These are phyloP conservation scores for Populus ilicifolia DNA, from an alignment of 345 rosid genomes.

Conservation along the genomic window DNA sequence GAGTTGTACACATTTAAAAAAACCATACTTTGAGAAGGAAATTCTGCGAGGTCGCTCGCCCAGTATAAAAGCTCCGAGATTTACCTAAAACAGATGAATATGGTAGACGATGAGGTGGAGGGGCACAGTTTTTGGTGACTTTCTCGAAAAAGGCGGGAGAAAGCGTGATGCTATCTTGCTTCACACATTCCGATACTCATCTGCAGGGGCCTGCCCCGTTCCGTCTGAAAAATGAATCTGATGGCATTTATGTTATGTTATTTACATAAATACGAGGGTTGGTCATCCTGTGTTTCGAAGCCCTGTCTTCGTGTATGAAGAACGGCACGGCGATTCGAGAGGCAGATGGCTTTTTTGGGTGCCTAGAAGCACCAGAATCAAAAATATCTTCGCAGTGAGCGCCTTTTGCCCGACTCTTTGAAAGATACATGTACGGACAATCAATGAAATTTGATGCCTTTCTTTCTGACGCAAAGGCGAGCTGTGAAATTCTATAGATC, in stretches of 20 bases:
- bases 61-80: background rate
- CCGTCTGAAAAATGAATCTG: background rate
- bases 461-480: background rate
- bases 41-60: background rate
- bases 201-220: background rate
- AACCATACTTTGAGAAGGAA: background rate
- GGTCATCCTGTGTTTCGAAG: background rate
- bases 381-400: background rate
- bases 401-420: no score
- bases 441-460: background rate
- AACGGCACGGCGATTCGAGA: no score
- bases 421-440: background rate
- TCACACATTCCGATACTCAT: background rate
- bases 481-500: background rate
- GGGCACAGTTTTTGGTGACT: background rate
- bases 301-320: no score
- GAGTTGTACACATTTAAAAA: background rate
- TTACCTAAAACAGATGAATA: background rate
- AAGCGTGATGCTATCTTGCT: background rate
- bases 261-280: background rate
- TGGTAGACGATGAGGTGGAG: background rate
- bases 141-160: constrained; percentile 8
- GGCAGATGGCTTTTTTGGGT: background rate
- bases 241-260: no score
- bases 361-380: background rate